These are phyloP conservation scores for Stropharia rugosoannulata DNA, from an alignment of 768 basidiomycete genomes.

Conservation along the genomic window DNA sequence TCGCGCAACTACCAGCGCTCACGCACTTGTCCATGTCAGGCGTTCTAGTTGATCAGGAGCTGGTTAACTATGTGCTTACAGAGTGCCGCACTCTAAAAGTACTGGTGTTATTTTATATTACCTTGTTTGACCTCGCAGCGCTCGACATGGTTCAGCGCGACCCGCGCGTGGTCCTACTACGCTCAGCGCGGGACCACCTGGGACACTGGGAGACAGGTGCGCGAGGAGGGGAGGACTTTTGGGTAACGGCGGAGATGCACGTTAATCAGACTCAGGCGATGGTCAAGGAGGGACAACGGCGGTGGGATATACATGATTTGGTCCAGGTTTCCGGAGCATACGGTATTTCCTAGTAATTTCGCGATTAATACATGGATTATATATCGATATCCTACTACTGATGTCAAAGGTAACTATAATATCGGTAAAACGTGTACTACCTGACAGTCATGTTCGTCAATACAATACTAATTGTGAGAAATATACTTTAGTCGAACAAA, in stretches of 20 bases:
- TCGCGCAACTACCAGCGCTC: conserved; percentile 13
- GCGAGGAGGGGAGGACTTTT: conserved; percentile 17
- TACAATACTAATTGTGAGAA: no score
- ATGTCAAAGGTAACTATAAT: no score
- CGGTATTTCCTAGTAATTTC: no score
- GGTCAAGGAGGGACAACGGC: no score
- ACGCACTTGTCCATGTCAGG: conserved; percentile 19
- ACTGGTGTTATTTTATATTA: conserved; percentile 13
- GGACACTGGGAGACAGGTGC: conserved; percentile 20
- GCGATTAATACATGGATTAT: no score
- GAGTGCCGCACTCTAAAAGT: conserved; percentile 11
- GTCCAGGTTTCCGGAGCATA: no score
- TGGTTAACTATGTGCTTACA: conserved; percentile 11
- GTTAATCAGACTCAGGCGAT: not conserved
- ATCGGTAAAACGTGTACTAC: no score
- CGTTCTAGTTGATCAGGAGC: conserved; percentile 3
- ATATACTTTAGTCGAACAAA: no score
- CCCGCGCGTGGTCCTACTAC: conserved; percentile 13
- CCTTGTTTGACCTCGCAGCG: not conserved
- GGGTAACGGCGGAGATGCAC: conserved; percentile 14
- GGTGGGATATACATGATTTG: no score
- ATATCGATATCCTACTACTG: no score
- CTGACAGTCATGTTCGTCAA: no score
- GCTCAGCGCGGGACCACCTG: conserved; percentile 12
- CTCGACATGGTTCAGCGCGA: conserved; percentile 11